Base-by-base conservation (phyloP, 2,329 filamentous ascomycete genomes). In the Elsinoe australis region DNA sequence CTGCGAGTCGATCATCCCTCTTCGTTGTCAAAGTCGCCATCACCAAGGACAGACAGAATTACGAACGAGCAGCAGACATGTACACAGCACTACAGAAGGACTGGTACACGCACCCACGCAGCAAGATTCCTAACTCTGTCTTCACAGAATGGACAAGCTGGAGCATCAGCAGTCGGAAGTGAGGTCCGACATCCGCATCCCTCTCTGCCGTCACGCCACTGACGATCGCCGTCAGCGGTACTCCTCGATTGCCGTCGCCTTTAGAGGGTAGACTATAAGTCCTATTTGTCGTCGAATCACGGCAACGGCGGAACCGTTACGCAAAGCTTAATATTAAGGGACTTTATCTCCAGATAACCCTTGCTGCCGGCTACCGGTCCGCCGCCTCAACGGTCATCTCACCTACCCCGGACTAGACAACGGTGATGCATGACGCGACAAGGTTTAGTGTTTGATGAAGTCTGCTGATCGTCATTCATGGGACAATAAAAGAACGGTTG, bases 1-100 rank as follows among this genome's bases (percentile, higher is more conserved):
- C 85, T 0, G 87, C 83, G 51, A 94, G 87, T 56, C 80, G 77
- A 1, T 80, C 83, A 0, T 83, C 81, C 58, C 66, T 88, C 45
- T 73, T 86, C 39, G 66, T 87, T 2, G 80, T 76, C 4, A 81
- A 79, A 42, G 71, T 78, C 26, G 63, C 87, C 51, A 73, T 80
- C 51, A 69, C 70, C 2, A 66, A 69, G 2, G 72, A 71, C 38
- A 58, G 54, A 31, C 55, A 54, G 19, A 61, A 67, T 49, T 72
- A 66, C 52, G 55, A 57, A 35, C 58, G 56, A 28, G 58, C 69
- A 8, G 64, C 61, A 14, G 59, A 64, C 50, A 62, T 69, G 51
- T 74, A 74, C 56, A 60, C 58, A 1, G 59, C 64, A 29, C 66
- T 69, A 19, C 65, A 67, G 56, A 67, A 65, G 49, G 56, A 69